Evolutionary conservation across 1,139 yeast genomes (phyloP).

Genomic region (Sugiyamaella castrensis): DNA sequence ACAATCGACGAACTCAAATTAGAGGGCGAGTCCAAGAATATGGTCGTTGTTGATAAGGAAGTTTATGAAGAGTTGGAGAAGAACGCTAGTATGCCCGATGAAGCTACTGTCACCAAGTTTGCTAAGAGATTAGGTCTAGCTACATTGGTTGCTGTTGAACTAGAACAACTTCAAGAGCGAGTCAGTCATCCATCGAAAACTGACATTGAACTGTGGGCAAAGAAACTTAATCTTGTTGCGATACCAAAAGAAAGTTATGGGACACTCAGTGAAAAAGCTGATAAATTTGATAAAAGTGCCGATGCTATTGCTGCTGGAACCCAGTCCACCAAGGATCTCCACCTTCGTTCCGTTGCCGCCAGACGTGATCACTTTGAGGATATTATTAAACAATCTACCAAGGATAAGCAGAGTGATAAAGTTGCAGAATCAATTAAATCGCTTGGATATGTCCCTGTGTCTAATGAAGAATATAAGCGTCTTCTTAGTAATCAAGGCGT

Average conservation of each 20-base stretch:
- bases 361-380: constrained; percentile 39
- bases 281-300: constrained; percentile 18
- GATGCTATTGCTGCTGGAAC: constrained; percentile 15
- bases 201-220: constrained; percentile 49
- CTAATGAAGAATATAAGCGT: constrained; percentile 39
- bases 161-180: constrained; percentile 18
- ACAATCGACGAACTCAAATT: constrained; percentile 29
- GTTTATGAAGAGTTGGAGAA: constrained; percentile 30
- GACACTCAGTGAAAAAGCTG: constrained; percentile 22
- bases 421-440: constrained; percentile 35
- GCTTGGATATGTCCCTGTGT: constrained; percentile 38
- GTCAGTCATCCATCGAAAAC: constrained; percentile 27
- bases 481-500: constrained; percentile 35
- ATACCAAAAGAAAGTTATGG: constrained; percentile 49
- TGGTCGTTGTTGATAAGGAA: constrained; percentile 25
- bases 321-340: constrained; percentile 18
- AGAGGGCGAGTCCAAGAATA: constrained; percentile 23
- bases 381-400: constrained; percentile 29
- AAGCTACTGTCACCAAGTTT: constrained; percentile 28
- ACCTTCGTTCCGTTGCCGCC: constrained; percentile 35
- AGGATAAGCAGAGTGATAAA: constrained; percentile 28
- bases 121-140: constrained; percentile 34
- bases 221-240: constrained; percentile 47
- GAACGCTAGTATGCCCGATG: constrained; percentile 30
- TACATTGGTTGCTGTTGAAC: constrained; percentile 25